phyloP scores from a whole-genome alignment of 2,329 filamentous ascomycete genomes.

The Fusarium duplospermum region DNA sequence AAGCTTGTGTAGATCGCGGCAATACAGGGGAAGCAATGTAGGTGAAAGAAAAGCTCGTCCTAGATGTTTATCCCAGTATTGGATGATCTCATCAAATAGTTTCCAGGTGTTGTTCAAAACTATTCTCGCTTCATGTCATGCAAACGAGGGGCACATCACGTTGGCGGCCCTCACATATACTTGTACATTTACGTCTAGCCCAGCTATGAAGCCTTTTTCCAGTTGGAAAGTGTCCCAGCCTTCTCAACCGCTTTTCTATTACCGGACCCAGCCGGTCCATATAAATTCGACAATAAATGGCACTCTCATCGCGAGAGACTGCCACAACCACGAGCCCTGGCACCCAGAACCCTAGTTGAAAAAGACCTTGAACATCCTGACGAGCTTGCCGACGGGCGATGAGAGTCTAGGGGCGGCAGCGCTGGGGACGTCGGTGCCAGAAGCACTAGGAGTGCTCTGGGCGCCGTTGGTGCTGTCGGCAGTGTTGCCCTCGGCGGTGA shows the following conservation, averaged over 20 bases:
- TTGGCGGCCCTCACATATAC: neutral
- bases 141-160: neutral
- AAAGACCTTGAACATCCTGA: neutral
- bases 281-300: neutral
- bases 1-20: neutral
- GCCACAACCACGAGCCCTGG: neutral
- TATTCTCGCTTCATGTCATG: neutral
- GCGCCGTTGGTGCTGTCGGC: neutral
- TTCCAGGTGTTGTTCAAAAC: neutral
- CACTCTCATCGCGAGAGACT: neutral
- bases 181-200: neutral
- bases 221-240: neutral
- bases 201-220: neutral
- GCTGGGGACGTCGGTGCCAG: neutral
- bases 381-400: slow-evolving; percentile 13
- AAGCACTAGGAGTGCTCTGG: slow-evolving; percentile 1
- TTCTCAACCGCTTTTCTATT: neutral
- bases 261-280: neutral
- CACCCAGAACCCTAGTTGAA: neutral
- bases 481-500: neutral
- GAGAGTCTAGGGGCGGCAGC: slow-evolving; percentile 16
- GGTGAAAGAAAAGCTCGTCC: too few relatives aligned
- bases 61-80: neutral
- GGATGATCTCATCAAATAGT: neutral
- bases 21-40: too few relatives aligned